These are phyloP conservation scores for Fusarium cicatricum DNA, from an alignment of 2,329 filamentous ascomycete species.

Conservation along the genomic window DNA sequence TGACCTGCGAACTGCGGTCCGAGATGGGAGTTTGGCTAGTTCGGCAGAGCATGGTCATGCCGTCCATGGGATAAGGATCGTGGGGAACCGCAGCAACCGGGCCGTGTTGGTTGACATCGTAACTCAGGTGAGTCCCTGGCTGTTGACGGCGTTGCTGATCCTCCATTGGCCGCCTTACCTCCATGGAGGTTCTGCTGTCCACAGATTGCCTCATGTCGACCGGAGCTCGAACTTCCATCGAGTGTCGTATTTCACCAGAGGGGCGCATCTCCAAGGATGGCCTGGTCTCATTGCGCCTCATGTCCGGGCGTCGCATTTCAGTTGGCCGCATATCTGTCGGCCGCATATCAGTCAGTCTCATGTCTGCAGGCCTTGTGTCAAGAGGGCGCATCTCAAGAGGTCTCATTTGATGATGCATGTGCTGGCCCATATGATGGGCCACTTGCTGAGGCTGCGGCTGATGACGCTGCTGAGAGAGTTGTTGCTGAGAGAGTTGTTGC, in stretches of 20 bases:
- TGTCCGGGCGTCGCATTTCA: conserved; percentile 23
- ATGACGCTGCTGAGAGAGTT: conserved; percentile 17
- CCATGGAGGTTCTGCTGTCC: conserved; percentile 34
- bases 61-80: conserved; percentile 92
- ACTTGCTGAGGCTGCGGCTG: conserved; percentile 29
- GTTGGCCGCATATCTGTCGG: not conserved
- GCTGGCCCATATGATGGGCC: conserved; percentile 21
- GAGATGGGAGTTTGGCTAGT: conserved; percentile 72
- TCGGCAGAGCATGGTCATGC: conserved; percentile 97
- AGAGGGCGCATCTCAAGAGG: conserved; percentile 6
- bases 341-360: conserved; percentile 6
- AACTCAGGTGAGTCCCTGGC: conserved; percentile 35
- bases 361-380: not conserved
- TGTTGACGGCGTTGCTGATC: conserved; percentile 39
- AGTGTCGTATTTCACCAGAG: conserved; percentile 27
- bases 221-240: conserved; percentile 23
- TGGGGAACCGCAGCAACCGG: conserved; percentile 79
- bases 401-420: conserved; percentile 28
- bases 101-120: conserved; percentile 63
- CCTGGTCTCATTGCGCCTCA: conserved; percentile 19
- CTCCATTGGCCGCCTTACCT: conserved; percentile 36
- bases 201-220: not conserved
- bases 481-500: conserved; percentile 4
- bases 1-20: conserved; percentile 60
- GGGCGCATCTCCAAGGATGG: conserved; percentile 31